Evolutionary conservation across 2,329 filamentous ascomycete genomes (phyloP).

Genomic region (Fusarium brachygibbosum): DNA sequence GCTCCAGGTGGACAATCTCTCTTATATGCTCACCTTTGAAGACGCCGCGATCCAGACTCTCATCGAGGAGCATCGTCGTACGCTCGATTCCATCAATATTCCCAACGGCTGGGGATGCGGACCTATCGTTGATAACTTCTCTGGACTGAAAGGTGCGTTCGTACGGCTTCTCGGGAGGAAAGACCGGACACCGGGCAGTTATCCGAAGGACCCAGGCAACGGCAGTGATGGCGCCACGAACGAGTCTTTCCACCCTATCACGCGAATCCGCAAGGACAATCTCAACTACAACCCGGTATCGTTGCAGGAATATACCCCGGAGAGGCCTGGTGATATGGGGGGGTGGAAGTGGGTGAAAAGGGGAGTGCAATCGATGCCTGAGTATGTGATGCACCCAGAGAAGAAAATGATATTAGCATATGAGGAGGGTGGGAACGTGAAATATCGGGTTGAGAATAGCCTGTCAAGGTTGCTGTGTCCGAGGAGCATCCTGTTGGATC

Average conservation of each 20-base stretch:
- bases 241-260: constrained; percentile 1
- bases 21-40: not conserved
- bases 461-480: not conserved
- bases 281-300: not conserved
- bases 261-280: not conserved
- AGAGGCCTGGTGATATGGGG: not conserved
- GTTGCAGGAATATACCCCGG: not conserved
- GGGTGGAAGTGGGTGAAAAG: not conserved
- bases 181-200: not conserved
- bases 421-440: not conserved
- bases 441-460: not conserved
- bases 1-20: constrained; percentile 3
- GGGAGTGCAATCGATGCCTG: not conserved
- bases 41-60: not conserved
- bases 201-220: not conserved
- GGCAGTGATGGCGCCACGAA: not conserved
- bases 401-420: not conserved
- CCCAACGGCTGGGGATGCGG: not conserved
- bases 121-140: not conserved
- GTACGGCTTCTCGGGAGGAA: not conserved
- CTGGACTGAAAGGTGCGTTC: not conserved
- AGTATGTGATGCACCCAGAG: not conserved
- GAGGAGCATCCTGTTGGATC: not conserved
- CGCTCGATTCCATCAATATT: not conserved
- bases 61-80: not conserved